phyloP scores from a whole-genome alignment of 306 rosid species.

The Glycine tomentella region DNA sequence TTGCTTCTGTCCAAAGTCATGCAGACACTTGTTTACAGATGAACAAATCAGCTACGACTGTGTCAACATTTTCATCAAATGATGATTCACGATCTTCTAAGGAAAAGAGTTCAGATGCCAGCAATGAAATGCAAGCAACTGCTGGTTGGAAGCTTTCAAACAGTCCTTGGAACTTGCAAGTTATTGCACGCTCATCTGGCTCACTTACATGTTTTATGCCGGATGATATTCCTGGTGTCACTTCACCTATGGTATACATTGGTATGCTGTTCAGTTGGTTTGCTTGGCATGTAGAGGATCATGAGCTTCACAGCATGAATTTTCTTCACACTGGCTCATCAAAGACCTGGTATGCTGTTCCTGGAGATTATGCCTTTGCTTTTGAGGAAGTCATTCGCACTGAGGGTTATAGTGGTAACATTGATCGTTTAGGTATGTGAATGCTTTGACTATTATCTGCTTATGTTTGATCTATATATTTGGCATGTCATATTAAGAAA shows the following conservation, averaged over 20 bases:
- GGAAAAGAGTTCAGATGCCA: constrained; percentile 61
- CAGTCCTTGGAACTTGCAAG: constrained; percentile 98
- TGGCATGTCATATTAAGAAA: constrained; percentile 24
- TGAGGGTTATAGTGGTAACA: constrained; percentile 77
- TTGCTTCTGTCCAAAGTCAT: constrained; percentile 44
- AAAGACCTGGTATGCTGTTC: constrained; percentile 98
- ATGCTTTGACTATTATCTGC: constrained; percentile 34
- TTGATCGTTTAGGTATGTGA: constrained; percentile 87
- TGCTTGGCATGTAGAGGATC: constrained; percentile 99
- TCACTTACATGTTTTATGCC: constrained; percentile 99
- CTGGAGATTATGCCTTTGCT: constrained; percentile 84
- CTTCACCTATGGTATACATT: constrained; percentile 98
- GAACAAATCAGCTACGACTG: constrained; percentile 50
- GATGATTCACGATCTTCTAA: constrained; percentile 59
- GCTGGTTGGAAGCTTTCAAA: constrained; percentile 99
- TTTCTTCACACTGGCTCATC: constrained; percentile 93
- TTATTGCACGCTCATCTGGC: constrained; percentile 94
- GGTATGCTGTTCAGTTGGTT: constrained; percentile 99
- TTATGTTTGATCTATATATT: constrained; percentile 14
- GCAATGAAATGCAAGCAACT: constrained; percentile 77
- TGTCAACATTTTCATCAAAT: constrained; percentile 49
- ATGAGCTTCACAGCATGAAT: constrained; percentile 99
- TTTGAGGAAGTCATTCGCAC: constrained; percentile 89
- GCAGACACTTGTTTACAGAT: constrained; percentile 50
- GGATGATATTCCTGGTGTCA: constrained; percentile 97